phyloP scores from a whole-genome alignment of 163 green algal species.

The Scenedesmus sp. region DNA sequence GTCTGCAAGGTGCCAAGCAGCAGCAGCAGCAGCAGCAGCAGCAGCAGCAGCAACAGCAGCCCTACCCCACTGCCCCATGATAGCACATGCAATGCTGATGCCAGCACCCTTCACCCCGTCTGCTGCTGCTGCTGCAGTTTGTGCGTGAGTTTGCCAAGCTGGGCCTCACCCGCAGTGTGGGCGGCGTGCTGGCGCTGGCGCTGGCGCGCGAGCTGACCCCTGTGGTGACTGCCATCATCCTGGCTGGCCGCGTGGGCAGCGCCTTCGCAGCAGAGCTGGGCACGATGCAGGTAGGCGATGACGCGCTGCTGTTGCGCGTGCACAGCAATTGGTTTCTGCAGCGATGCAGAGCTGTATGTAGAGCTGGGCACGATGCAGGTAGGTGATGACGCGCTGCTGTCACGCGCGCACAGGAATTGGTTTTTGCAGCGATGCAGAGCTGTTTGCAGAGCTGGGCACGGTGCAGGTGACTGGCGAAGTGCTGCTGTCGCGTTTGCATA shows the following conservation, averaged over 20 bases:
- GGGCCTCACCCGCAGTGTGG: slow-evolving; percentile 95
- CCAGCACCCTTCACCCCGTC: not conserved
- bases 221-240: slow-evolving; percentile 98
- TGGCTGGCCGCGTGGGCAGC: slow-evolving; percentile 94
- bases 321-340: no score
- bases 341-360: slow-evolving; percentile 55
- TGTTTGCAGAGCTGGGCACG: no score
- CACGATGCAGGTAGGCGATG: slow-evolving; percentile 92
- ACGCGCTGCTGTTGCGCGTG: no score
- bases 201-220: slow-evolving; percentile 97
- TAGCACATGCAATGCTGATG: not conserved
- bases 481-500: no score
- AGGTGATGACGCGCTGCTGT: no score
- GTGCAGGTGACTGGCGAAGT: no score
- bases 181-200: slow-evolving; percentile 96
- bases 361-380: slow-evolving; percentile 99
- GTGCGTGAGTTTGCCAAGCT: slow-evolving; percentile 98
- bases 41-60: not conserved
- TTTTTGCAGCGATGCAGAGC: no score
- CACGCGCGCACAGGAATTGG: no score
- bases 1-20: not conserved
- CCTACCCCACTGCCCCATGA: not conserved
- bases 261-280: slow-evolving; percentile 98
- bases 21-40: not conserved
- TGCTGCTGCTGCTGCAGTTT: slow-evolving; percentile 80